Evolutionary conservation across 768 basidiomycete genomes (phyloP), one percentile per base, ranked within the genome.

Genomic region (Polyporus arcularius): DNA sequence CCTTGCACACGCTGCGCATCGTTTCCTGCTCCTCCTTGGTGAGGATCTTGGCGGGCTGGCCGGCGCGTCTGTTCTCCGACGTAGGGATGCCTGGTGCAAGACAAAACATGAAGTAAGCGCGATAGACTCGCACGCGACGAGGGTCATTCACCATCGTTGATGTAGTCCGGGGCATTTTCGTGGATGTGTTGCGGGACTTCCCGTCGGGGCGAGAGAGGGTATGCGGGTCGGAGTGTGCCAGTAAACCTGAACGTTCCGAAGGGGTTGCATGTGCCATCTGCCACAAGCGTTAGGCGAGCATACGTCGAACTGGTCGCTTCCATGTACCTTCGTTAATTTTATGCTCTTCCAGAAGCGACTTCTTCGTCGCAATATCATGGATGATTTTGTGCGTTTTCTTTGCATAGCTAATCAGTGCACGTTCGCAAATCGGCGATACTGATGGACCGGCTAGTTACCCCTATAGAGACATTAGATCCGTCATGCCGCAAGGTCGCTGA

Each of bases 1-100:
- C 97, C 72, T 81, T 81, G 75, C 93, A 96, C 12, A 85, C 93
- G 4, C 78, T 85, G 61, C 91, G 83, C 94, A 98, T 96, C 69
- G 88, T 95, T 63, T 90, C 88, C 57, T 93, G 90, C 73, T 96
- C 93, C 67, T 90, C 87, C 14, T 75, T 69, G 57, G 73, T 84
- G 57, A 95, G 78, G 57, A 92, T 79, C 30, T 81, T 83, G 3
- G 88, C 87, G 18, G 86, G 80, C 68, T 85, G 80, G 49, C 90
- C 86, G 47, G 80, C 69, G 45, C 76, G 74, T 67, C 80, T 80
- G 70, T 78, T 73, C 76, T 93, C 90, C n/a, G 82, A 79, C 52
- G 74, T 76, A 58, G 85, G 91, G 59, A 73, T 76, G 43, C 87
- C 89, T 90, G 73, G 59, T 43, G 58, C 21, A 53, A 58, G 42